These are phyloP conservation scores for Naganishia onofrii DNA, from an alignment of 768 basidiomycete genomes.

Conservation along the genomic window DNA sequence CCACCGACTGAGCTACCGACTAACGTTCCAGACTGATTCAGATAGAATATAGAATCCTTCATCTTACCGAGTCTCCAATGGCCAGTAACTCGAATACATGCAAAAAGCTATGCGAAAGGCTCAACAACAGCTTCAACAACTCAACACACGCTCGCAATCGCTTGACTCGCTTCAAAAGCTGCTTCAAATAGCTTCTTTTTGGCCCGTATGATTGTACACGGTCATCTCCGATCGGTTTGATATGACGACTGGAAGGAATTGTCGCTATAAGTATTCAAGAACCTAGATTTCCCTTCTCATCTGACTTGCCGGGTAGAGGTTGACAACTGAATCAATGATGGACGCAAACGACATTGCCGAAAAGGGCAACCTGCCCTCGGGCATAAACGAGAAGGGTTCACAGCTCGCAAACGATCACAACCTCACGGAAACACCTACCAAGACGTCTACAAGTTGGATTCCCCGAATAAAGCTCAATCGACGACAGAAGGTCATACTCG, in stretches of 20 bases:
- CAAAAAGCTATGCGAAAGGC: too few relatives aligned
- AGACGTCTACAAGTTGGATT: neutral
- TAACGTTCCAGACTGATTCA: neutral
- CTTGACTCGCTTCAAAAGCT: too few relatives aligned
- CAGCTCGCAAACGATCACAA: neutral
- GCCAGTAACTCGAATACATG: too few relatives aligned
- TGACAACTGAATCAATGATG: neutral
- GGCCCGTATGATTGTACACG: neutral
- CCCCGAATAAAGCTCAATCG: neutral
- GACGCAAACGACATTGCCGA: neutral
- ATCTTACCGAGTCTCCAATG: too few relatives aligned
- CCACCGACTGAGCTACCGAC: too few relatives aligned
- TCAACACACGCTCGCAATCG: too few relatives aligned
- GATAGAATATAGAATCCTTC: neutral
- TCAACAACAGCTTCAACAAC: too few relatives aligned
- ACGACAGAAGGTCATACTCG: neutral
- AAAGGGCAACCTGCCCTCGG: neutral
- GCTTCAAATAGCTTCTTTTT: slow-evolving; percentile 7
- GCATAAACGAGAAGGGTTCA: neutral
- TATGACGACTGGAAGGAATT: too few relatives aligned
- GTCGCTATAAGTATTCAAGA: too few relatives aligned
- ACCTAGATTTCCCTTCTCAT: too few relatives aligned
- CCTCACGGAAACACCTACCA: neutral
- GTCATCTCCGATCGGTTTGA: neutral
- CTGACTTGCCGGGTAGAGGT: too few relatives aligned